Percentiles rank a stretch among this genome's conserved stretches.
phyloP scores from a whole-genome alignment of 495 filamentous ascomycete species.

The Penicillium samsonianum region DNA sequence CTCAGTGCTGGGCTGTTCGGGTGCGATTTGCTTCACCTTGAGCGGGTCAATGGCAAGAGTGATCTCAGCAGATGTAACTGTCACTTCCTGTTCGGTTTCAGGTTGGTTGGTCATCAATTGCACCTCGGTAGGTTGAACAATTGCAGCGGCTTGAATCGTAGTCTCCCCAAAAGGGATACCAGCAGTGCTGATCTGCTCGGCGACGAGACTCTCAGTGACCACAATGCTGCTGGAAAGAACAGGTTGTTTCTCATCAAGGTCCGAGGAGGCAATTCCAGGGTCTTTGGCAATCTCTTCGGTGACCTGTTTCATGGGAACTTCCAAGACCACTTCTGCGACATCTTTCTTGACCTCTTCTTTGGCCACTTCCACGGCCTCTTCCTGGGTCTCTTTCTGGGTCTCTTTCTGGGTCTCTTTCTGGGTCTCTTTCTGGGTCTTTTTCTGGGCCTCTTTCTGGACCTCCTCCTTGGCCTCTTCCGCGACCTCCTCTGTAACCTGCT shows the following conservation, averaged over 20 bases:
- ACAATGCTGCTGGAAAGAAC: neutral
- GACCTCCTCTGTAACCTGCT: too few relatives aligned
- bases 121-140: neutral
- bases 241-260: neutral
- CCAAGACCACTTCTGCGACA: neutral
- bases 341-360: neutral
- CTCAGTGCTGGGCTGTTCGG: neutral
- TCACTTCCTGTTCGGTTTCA: neutral
- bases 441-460: too few relatives aligned
- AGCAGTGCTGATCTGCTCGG: neutral
- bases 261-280: neutral
- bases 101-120: neutral
- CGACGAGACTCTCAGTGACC: neutral
- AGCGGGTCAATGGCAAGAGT: neutral
- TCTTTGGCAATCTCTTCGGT: neutral
- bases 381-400: neutral
- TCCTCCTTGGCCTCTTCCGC: neutral
- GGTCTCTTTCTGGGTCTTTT: neutral
- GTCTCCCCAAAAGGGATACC: neutral
- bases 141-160: neutral
- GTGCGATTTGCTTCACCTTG: neutral
- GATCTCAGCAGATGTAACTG: neutral
- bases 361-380: neutral
- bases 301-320: neutral
- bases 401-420: neutral